phyloP scores from a whole-genome alignment of 495 filamentous ascomycete genomes.

The Talaromyces trachyspermus region DNA sequence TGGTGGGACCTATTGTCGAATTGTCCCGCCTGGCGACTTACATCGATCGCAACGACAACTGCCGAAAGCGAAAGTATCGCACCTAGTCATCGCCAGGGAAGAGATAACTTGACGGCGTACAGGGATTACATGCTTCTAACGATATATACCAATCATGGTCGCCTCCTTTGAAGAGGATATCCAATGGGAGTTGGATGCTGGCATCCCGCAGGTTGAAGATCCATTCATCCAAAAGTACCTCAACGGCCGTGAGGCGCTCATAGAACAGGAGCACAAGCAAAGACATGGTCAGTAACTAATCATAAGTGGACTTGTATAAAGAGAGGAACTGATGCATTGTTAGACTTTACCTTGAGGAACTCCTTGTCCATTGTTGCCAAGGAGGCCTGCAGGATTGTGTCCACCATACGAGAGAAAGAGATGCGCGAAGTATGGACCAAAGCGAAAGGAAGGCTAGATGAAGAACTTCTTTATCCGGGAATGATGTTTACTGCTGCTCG shows the following conservation, averaged over 20 bases:
- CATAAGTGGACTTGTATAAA: neutral
- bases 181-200: conserved; percentile 43
- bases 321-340: neutral
- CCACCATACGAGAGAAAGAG: conserved; percentile 70
- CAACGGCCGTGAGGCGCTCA: conserved; percentile 65
- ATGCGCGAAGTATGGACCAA: conserved; percentile 62
- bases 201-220: conserved; percentile 50
- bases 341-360: conserved; percentile 40
- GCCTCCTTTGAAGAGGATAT: conserved; percentile 14
- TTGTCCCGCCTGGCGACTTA: too few species aligned
- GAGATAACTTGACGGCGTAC: too few species aligned
- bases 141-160: neutral
- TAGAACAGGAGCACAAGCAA: conserved; percentile 70
- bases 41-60: too few species aligned
- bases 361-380: conserved; percentile 67
- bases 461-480: conserved; percentile 61
- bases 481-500: conserved; percentile 85
- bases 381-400: conserved; percentile 70
- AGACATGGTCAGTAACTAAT: conserved; percentile 58
- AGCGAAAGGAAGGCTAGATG: conserved; percentile 42
- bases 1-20: too few species aligned
- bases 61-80: too few species aligned
- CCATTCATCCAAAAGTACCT: conserved; percentile 76
- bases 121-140: too few species aligned
- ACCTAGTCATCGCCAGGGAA: too few species aligned